Evolutionary conservation across 2,329 filamentous ascomycete species (phyloP), one percentile per base, ranked within the genome.

Genomic region (Dothistroma septosporum): DNA sequence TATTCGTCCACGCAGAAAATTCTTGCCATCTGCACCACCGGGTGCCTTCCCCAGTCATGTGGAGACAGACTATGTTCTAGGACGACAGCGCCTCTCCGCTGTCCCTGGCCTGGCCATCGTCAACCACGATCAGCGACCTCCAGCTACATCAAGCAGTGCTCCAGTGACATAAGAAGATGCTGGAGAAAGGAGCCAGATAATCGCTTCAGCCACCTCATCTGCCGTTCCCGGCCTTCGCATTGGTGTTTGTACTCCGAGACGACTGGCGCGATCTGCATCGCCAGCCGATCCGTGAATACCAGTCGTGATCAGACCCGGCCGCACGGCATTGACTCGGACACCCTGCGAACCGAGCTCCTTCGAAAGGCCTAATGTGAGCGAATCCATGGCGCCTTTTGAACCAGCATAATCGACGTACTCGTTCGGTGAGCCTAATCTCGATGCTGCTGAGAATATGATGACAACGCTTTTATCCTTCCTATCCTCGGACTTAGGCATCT

Each of bases 351-450:
- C 69, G 35, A 69, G 62, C 53, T 71, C 69, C 49, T 70, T 71
- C 4, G 64, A 56, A 28, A 70, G 59, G 4, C 69, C 69, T 4
- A 68, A 33, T 11, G 67, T 68, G 9, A 71, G 60, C 6, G 64
- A 68, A 49, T 71, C 69, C 21, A 69, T 66, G 10, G 68, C 69
- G 32, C 68, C 69, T 53, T 71, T 71, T 14, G 65, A 69, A 2
- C 67, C 68, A 22, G 69, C 69, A 48, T 71, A 71, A 50, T 71
- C 69, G 9, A 70, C 68, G 37, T 64, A 70, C 37, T 70, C 68
- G 44, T 67, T 67, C 48, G 68, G 62, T 16, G 65, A 62, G n/a
- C 69, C 69, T 12, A 71, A 58, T 19, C 65, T 64, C 10, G 68
- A 62, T 10, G 69, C 69, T 5, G 61, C 66, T 1, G 69, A 71